Evolutionary conservation across 306 rosid species (phyloP), one percentile per base, ranked within the genome.

Genomic region (Begonia peltatifolia): DNA sequence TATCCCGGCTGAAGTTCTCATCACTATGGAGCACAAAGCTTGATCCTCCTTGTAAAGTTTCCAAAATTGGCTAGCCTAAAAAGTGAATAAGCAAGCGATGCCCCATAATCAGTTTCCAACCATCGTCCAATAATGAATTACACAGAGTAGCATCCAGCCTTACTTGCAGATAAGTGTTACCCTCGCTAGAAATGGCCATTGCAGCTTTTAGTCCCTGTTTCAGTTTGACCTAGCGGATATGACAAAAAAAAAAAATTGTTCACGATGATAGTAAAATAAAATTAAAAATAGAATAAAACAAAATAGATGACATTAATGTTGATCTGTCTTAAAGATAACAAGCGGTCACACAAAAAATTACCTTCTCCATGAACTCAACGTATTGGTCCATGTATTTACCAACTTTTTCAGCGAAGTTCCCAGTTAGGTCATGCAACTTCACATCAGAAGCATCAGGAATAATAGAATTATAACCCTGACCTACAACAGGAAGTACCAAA

Each of bases 351-450:
- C 14, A 44, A 44, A 44, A n/a, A n/a, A 44, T n/a, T 70, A 89
- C 95, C 99, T 90, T 85, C 69, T 90, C 99, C 99, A 90, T 90
- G 42, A 92, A 76, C 56, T 85, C 99, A 42, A 85, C 44, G 68
- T 90, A 86, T 59, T 83, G 85, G 35, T 85, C 92, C 70, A 83
- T 59, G 63, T 52, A 73, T 61, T 71, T 72, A 69, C 80, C 68
- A 57, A 85, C 80, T 78, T 78, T 76, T 46, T 71, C 83, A 23
- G 81, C 79, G 63, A 83, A 63, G 50, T 69, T 70, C 69, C 66
- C 63, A 5, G 99, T 85, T 41, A 60, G 71, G 22, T 52, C 74
- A 62, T 90, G 92, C 53, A 79, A 68, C 14, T 60, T 76, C 14
- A 69, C 83, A 41, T 58, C 57, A 41, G 78, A 64, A 68, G 60